These are phyloP conservation scores for Ambrosia artemisiifolia DNA, from an alignment of 129 eudicot species.

Conservation along the genomic window DNA sequence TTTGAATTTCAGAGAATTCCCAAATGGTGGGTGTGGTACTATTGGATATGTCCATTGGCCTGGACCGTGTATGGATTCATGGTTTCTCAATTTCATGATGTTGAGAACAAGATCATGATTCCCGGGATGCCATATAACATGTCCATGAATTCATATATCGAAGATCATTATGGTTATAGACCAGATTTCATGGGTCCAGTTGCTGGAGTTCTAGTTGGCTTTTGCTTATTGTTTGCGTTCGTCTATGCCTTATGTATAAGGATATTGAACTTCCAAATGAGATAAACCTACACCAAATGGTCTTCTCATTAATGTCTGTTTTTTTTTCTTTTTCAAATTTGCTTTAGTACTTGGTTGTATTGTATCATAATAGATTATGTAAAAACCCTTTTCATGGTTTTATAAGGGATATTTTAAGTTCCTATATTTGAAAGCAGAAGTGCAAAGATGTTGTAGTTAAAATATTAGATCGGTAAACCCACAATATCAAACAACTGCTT, in stretches of 20 bases:
- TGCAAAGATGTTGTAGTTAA: no score
- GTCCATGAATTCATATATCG: constrained; percentile 33
- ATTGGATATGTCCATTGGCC: constrained; percentile 63
- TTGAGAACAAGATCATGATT: constrained; percentile 37
- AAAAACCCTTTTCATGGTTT: background rate
- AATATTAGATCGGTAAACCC: no score
- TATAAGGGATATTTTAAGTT: background rate
- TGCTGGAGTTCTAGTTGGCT: constrained; percentile 49
- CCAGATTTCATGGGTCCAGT: constrained; percentile 51
- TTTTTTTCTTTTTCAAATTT: background rate
- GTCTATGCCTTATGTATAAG: constrained; percentile 44
- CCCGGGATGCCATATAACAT: constrained; percentile 35
- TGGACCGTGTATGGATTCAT: constrained; percentile 63
- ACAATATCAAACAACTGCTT: no score
- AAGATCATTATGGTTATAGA: constrained; percentile 42
- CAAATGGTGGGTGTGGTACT: constrained; percentile 69
- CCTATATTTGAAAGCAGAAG: background rate
- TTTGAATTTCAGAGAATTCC: constrained; percentile 50
- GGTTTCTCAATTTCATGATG: constrained; percentile 54
- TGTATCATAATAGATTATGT: background rate
- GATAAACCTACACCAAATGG: constrained; percentile 21
- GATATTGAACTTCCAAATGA: constrained; percentile 53
- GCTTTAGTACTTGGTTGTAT: background rate
- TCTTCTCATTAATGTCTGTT: background rate
- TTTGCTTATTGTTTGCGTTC: constrained; percentile 47